Evolutionary conservation across 768 basidiomycete genomes (phyloP).

Genomic region (Auricularia sp.): DNA sequence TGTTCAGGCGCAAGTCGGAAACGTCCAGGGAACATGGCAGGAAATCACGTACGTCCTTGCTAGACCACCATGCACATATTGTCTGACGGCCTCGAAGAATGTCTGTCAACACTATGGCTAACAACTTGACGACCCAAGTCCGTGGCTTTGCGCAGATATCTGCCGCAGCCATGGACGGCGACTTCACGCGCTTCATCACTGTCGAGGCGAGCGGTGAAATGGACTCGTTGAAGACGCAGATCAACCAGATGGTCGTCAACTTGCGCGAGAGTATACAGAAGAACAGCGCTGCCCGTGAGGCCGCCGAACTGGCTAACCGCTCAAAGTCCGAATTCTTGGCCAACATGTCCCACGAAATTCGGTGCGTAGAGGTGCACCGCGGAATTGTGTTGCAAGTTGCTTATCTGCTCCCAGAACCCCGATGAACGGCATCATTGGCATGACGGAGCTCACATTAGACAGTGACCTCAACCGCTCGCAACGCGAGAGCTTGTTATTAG

Average conservation of each 20-base stretch:
- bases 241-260: conserved; percentile 98
- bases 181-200: conserved; percentile 97
- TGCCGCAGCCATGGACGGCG: conserved; percentile 96
- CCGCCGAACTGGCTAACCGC: conserved; percentile 95
- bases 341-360: conserved; percentile 95
- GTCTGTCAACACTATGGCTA: conserved; percentile 97
- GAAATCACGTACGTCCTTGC: conserved; percentile 76
- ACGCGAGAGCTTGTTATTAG: conserved; percentile 88
- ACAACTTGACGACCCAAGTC: conserved; percentile 94
- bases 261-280: conserved; percentile 94
- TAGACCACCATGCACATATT: not conserved
- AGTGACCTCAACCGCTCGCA: conserved; percentile 91
- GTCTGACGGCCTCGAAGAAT: conserved; percentile 34
- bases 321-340: conserved; percentile 97
- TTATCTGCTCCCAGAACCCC: conserved; percentile 59
- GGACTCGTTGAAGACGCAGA: conserved; percentile 98
- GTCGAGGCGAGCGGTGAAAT: conserved; percentile 98
- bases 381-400: not conserved
- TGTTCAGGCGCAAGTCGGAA: conserved; percentile 93
- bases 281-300: conserved; percentile 95
- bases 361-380: conserved; percentile 40
- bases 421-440: conserved; percentile 99
- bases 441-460: conserved; percentile 96
- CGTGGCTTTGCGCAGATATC: conserved; percentile 98
- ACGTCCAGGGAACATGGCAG: conserved; percentile 96